Percentiles rank a stretch among this genome's conserved stretches.
Evolutionary conservation across 257 asterid genomes (phyloP).

Genomic region (Solanum arcanum): DNA sequence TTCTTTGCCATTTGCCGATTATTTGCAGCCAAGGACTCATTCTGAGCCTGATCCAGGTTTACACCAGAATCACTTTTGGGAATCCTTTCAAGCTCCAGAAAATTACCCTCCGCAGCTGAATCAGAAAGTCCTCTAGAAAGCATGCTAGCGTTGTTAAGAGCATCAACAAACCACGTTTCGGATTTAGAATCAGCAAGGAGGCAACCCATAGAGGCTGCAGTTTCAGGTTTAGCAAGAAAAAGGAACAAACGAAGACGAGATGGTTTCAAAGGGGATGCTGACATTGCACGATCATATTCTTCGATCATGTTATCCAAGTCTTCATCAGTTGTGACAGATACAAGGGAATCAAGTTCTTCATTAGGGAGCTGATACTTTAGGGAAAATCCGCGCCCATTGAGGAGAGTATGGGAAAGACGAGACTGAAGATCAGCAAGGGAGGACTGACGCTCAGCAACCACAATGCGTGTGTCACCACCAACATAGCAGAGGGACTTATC

Average conservation of each 20-base stretch:
- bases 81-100: constrained; percentile 32
- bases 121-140: constrained; percentile 54
- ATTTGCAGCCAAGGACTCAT: background rate
- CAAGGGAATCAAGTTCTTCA: constrained; percentile 71
- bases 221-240: constrained; percentile 49
- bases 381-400: constrained; percentile 39
- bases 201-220: constrained; percentile 58
- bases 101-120: constrained; percentile 37
- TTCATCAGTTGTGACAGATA: constrained; percentile 56
- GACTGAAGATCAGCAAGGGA: constrained; percentile 44
- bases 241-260: constrained; percentile 59
- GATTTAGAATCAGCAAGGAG: constrained; percentile 59
- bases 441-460: constrained; percentile 44
- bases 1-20: background rate
- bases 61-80: constrained; percentile 12
- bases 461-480: constrained; percentile 76
- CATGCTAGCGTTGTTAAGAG: constrained; percentile 45
- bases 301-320: constrained; percentile 76
- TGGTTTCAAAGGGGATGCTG: constrained; percentile 35
- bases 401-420: constrained; percentile 54
- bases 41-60: constrained; percentile 16
- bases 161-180: constrained; percentile 75
- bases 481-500: constrained; percentile 67
- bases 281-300: constrained; percentile 44
- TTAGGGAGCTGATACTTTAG: constrained; percentile 72